Evolutionary conservation across 2,329 filamentous ascomycete species (phyloP), one percentile per base, ranked within the genome.

Genomic region (Uncinocarpus reesii): DNA sequence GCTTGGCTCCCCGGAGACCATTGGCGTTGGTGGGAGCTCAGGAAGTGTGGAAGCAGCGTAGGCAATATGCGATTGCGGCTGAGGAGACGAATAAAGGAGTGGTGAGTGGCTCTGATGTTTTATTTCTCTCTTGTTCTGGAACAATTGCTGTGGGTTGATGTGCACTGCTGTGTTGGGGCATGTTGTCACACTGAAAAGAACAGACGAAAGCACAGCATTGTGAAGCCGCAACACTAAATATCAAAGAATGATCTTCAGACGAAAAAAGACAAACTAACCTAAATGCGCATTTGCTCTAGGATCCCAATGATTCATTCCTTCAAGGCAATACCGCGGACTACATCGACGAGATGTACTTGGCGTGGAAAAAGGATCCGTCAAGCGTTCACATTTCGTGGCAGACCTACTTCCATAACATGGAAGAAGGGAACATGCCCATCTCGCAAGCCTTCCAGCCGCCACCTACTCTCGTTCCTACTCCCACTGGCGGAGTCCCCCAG

Each of bases 361-460:
- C 89, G 66, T 98, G 92, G 92, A 95, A 90, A 72, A 76, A 85
- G 56, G 88, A 98, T 61, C 89, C 92, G 45, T 78, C 81, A 61
- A 95, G 86, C 64, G 92, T 98, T 51, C 92, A 98, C 71, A 78
- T 95, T 61, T 98, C 92, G 67, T 98, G 92, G 92, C 90, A 95
- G 73, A 83, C 93, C 65, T 98, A 98, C 78, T 98, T 98, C 79
- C 86, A 83, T 73, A 98, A 98, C 73, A 95, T 98, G 85, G 92
- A 98, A 75, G 85, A 81, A 57, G 92, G 92, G 67, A 86, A 92
- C 63, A 96, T 98, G 87, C 90, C 90, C 65, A 87, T 94, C 65
- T 92, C 90, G 55, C 86, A 94, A 71, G 92, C 92, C 58, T 98
- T 98, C 75, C 88, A 88, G 57, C 89, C 92, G 57, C 92, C 92